Evolutionary conservation across 2,329 filamentous ascomycete genomes (phyloP).

Genomic region (Fusarium sambucinum): DNA sequence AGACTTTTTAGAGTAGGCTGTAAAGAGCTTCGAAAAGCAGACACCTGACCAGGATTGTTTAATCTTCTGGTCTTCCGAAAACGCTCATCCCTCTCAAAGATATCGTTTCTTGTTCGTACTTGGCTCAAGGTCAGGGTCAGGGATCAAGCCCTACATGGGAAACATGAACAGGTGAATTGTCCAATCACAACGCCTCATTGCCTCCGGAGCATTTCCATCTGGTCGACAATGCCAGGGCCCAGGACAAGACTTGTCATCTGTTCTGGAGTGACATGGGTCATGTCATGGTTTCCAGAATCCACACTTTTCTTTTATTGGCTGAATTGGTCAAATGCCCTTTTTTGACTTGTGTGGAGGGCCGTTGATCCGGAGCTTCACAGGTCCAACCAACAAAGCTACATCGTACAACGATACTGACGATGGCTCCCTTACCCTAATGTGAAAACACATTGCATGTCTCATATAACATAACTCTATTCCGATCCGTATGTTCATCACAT

Average conservation of each 20-base stretch:
- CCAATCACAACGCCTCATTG: slow-evolving; percentile 19
- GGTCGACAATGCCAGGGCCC: slow-evolving; percentile 6
- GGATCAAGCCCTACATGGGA: slow-evolving; percentile 2
- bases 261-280: slow-evolving; percentile 29
- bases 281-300: slow-evolving; percentile 6
- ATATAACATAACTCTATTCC: slow-evolving; percentile 22
- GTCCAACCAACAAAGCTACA: slow-evolving; percentile 1
- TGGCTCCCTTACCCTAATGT: slow-evolving; percentile 24
- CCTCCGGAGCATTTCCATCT: slow-evolving; percentile 29
- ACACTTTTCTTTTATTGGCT: slow-evolving; percentile 14
- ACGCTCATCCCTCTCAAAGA: slow-evolving; percentile 11
- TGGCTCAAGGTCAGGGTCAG: not conserved
- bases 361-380: slow-evolving; percentile 29
- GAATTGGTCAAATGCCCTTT: slow-evolving; percentile 7
- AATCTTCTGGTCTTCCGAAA: slow-evolving; percentile 15
- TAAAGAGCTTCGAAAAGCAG: slow-evolving; percentile 12
- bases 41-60: not conserved
- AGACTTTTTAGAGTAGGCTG: not conserved
- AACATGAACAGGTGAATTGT: slow-evolving; percentile 11
- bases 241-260: slow-evolving; percentile 28
- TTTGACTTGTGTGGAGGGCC: slow-evolving; percentile 23
- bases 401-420: not conserved
- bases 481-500: slow-evolving; percentile 11
- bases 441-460: slow-evolving; percentile 15
- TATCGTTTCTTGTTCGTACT: slow-evolving; percentile 16